Evolutionary conservation across 2,329 filamentous ascomycete species (phyloP).

Genomic region (Apiospora sp.): DNA sequence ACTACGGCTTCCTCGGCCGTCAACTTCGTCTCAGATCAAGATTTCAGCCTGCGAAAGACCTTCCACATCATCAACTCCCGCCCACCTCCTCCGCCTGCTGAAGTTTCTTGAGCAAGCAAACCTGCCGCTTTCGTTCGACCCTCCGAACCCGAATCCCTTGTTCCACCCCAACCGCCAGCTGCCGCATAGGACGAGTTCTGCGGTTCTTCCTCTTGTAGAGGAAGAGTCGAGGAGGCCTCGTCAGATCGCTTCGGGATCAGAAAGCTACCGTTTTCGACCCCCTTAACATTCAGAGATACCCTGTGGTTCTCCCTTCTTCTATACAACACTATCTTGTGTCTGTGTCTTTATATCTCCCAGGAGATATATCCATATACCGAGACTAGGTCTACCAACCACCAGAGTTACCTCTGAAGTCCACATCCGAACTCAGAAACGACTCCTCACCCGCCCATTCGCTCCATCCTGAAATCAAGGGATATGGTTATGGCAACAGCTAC

Average conservation of each 20-base stretch:
- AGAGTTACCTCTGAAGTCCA: slow-evolving; percentile 34
- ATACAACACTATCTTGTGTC: slow-evolving; percentile 22
- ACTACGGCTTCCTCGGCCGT: slow-evolving; percentile 72
- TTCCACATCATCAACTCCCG: slow-evolving; percentile 73
- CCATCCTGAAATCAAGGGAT: slow-evolving; percentile 53
- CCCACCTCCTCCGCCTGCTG: slow-evolving; percentile 63
- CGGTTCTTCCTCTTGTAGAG: slow-evolving; percentile 99
- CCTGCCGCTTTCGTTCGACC: slow-evolving; percentile 60
- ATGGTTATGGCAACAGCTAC: slow-evolving; percentile 72
- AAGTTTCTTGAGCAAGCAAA: slow-evolving; percentile 55
- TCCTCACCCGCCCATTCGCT: slow-evolving; percentile 37
- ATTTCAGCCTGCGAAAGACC: slow-evolving; percentile 72
- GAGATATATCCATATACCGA: slow-evolving; percentile 17
- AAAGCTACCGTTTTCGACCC: slow-evolving; percentile 93
- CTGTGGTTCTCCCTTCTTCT: slow-evolving; percentile 31
- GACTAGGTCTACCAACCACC: slow-evolving; percentile 31
- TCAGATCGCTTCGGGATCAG: slow-evolving; percentile 88
- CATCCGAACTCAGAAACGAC: slow-evolving; percentile 28
- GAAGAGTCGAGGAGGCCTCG: slow-evolving; percentile 99
- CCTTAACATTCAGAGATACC: slow-evolving; percentile 73
- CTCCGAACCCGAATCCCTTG: slow-evolving; percentile 57
- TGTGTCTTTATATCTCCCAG: not conserved
- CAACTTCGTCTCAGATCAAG: slow-evolving; percentile 70
- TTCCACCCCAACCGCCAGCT: slow-evolving; percentile 79
- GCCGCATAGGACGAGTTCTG: slow-evolving; percentile 99